Evolutionary conservation across 495 filamentous ascomycete species (phyloP), one percentile per base, ranked within the genome.

Genomic region (Cetradonia linearis): DNA sequence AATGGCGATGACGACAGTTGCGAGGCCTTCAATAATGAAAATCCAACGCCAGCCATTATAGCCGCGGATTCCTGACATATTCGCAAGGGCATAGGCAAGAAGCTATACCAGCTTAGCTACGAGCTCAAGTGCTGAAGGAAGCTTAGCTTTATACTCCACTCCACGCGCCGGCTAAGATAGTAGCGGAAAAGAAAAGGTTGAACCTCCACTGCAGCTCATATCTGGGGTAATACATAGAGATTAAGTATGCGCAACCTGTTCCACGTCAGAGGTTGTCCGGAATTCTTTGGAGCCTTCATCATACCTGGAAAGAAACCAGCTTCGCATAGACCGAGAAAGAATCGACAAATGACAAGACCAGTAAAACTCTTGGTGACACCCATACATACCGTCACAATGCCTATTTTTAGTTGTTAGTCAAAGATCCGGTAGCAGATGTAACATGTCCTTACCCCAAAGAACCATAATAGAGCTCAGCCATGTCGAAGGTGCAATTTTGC

Each of bases 1-100:
- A 16, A 75, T 56, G 6, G 78, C 78, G 9, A 81, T 38, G 30
- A 70, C 62, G 3, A 76, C 68, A 0, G 84, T 85, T 25, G 72
- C 66, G 5, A 77, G 66, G 11, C 82, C 83, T 70, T 87, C 85
- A 50, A 87, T 71, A 61, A 87, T 84, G 67, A 86, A 87, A 48
- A 87, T 86, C 83, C 83, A 86, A n/a, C 72, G 68, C 78, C 79
- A 69, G 57, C 74, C 73, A 67, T 70, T 37, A 25, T 69, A 78
- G 18, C 81, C 78, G 8, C 67, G 70, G 14, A 77, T 67, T 8
- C 80, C 81, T 38, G 72, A 73, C 64, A 88, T 80, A 18, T 78
- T 70, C 1, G 74, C 74, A 40, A 85, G 76, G 5, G 73, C 82
- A 58, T 79, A 81, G 1, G 84, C 82, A n/a, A 86, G 75, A 14